A percentile compares a stretch with the other conserved stretches of the same genome.
Evolutionary conservation across 371 early-diverging fungal species (phyloP).

Genomic region (Chytridiales sp.): DNA sequence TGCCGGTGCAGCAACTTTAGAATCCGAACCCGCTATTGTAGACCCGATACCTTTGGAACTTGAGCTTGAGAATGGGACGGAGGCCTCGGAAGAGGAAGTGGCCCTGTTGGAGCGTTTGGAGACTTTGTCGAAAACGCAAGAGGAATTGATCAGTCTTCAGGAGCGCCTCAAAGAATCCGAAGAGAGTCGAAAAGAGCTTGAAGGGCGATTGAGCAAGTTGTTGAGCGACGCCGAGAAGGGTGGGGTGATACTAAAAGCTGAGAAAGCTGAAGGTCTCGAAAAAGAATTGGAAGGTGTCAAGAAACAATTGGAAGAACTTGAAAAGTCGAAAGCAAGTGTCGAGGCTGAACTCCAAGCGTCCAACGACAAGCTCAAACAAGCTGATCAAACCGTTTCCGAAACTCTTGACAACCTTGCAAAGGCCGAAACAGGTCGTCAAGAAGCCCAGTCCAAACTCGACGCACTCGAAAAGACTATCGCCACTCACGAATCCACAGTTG

Average conservation of each 20-base stretch:
- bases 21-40: no score
- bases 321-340: no score
- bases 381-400: not conserved
- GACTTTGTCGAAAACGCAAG: no score
- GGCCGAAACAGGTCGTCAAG: not conserved
- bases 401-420: no score
- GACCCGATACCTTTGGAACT: no score
- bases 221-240: not conserved
- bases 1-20: no score
- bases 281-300: constrained; percentile 9
- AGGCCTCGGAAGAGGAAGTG: constrained; percentile 6
- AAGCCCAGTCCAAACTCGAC: not conserved
- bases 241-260: not conserved
- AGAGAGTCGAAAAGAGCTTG: not conserved
- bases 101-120: no score
- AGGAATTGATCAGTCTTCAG: not conserved
- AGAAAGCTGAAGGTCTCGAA: not conserved
- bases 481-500: not conserved
- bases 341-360: not conserved
- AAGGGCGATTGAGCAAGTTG: not conserved
- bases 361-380: not conserved
- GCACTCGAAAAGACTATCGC: not conserved
- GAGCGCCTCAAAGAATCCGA: not conserved
- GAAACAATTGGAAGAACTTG: not conserved
- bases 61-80: no score